These are phyloP conservation scores for Xylariomycetidae sp. DNA, from an alignment of 2,329 filamentous ascomycete genomes.

Conservation along the genomic window DNA sequence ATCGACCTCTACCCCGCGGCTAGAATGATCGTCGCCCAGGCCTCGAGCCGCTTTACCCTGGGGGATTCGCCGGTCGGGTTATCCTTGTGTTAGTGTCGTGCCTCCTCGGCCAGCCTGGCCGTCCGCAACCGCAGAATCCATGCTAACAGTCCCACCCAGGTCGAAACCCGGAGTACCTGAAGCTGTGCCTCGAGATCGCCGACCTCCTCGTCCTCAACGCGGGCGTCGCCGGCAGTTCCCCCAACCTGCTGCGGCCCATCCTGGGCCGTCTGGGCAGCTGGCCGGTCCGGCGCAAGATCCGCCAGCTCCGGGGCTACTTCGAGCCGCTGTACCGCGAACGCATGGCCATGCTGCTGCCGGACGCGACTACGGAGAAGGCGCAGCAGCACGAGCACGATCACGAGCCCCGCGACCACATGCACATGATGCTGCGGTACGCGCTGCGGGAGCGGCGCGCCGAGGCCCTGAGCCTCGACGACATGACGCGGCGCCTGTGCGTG, in stretches of 20 bases:
- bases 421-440: slow-evolving; percentile 34
- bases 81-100: slow-evolving; percentile 23
- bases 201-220: slow-evolving; percentile 2
- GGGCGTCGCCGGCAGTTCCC: neutral
- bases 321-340: neutral
- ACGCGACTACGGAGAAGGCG: slow-evolving; percentile 6
- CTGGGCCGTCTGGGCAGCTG: neutral
- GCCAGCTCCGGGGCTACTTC: neutral
- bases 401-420: slow-evolving; percentile 30
- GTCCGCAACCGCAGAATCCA: too few species aligned
- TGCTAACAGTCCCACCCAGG: too few species aligned
- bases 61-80: slow-evolving; percentile 20
- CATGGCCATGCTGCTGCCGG: slow-evolving; percentile 3
- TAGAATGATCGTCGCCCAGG: slow-evolving; percentile 24
- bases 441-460: slow-evolving; percentile 29
- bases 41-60: slow-evolving; percentile 17
- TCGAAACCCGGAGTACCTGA: slow-evolving; percentile 29
- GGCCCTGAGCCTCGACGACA: slow-evolving; percentile 20
- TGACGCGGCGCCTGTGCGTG: slow-evolving; percentile 22
- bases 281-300: neutral
- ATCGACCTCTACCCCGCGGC: slow-evolving; percentile 23
- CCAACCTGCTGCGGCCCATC: neutral
- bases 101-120: slow-evolving; percentile 10
- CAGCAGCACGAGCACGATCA: neutral
- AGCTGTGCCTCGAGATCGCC: neutral